Conservation (phyloP, 2,329 filamentous ascomycete genomes). For the Tolypocladium ophioglossoides region DNA sequence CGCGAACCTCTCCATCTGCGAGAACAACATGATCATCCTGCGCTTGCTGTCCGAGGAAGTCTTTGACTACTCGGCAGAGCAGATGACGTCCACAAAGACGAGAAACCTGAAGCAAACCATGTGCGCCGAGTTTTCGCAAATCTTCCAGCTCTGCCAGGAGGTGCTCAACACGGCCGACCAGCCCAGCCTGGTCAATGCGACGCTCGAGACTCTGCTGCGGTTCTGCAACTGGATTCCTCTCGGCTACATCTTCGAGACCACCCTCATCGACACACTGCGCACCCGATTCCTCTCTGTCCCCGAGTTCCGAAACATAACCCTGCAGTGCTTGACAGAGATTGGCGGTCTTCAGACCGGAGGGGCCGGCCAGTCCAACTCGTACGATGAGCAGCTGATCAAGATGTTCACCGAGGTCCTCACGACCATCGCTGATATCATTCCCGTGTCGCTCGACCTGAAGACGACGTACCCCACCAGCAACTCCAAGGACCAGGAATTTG, state of each 20-base stretch:
- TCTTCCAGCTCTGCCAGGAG: conserved; percentile 95
- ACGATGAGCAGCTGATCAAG: conserved; percentile 89
- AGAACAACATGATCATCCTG: conserved; percentile 99
- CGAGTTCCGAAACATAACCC: conserved; percentile 91
- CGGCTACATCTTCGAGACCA: conserved; percentile 97
- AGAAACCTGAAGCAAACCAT: conserved; percentile 96
- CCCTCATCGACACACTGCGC: conserved; percentile 87
- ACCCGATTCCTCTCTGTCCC: conserved; percentile 87
- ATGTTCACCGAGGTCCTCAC: conserved; percentile 98
- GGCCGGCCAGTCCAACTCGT: conserved; percentile 56
- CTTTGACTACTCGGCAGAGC: conserved; percentile 96
- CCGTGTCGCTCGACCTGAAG: conserved; percentile 81
- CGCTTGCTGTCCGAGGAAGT: conserved; percentile 94
- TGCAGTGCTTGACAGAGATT: conserved; percentile 96
- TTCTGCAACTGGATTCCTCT: conserved; percentile 99
- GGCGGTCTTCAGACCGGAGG: conserved; percentile 79
- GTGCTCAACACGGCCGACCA: conserved; percentile 86
- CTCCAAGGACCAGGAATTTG: conserved; percentile 89
- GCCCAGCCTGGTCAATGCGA: conserved; percentile 86
- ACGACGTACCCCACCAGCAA: conserved; percentile 86
- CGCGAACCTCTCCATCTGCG: conserved; percentile 91
- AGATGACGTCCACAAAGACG: conserved; percentile 98
- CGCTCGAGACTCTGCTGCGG: conserved; percentile 84
- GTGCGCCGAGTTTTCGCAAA: conserved; percentile 97
- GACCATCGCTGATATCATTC: conserved; percentile 87